phyloP scores from a whole-genome alignment of 1,284 basidiomycete genomes.

The Ceratobasidium sp. region DNA sequence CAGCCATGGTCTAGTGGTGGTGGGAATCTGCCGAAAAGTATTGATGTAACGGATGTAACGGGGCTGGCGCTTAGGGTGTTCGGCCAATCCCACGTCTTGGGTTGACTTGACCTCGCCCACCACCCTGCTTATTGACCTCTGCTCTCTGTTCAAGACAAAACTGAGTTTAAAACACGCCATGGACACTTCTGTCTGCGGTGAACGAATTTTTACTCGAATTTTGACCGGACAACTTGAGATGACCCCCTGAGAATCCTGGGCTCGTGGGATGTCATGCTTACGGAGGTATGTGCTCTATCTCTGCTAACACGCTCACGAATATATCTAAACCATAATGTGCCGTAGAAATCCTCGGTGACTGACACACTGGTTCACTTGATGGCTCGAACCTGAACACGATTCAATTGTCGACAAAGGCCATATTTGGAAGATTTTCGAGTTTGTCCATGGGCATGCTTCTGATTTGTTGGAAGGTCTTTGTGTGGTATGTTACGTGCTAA shows the following conservation, averaged over 20 bases:
- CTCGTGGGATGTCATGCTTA: background rate
- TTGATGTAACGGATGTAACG: slow-evolving; percentile 30
- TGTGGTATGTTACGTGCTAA: too few species aligned
- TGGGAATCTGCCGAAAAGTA: slow-evolving; percentile 32
- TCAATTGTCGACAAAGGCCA: background rate
- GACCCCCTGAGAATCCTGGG: background rate
- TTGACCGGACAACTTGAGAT: background rate
- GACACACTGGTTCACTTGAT: background rate
- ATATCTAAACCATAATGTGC: too few species aligned
- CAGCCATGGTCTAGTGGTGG: slow-evolving; percentile 33
- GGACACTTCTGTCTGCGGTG: background rate
- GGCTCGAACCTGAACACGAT: background rate
- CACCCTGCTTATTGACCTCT: background rate
- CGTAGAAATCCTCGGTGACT: background rate
- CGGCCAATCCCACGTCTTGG: slow-evolving; percentile 31
- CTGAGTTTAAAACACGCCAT: too few species aligned
- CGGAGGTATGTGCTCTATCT: background rate
- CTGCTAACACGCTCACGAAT: background rate
- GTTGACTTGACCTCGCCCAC: slow-evolving; percentile 39
- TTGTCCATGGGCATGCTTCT: too few species aligned
- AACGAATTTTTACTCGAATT: background rate
- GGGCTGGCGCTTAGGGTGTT: background rate
- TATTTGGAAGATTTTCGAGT: background rate
- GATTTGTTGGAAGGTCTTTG: too few species aligned
- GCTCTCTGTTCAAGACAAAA: background rate